Conservation (phyloP, 2,329 filamentous ascomycete genomes). For the Calonectria ilicicola region DNA sequence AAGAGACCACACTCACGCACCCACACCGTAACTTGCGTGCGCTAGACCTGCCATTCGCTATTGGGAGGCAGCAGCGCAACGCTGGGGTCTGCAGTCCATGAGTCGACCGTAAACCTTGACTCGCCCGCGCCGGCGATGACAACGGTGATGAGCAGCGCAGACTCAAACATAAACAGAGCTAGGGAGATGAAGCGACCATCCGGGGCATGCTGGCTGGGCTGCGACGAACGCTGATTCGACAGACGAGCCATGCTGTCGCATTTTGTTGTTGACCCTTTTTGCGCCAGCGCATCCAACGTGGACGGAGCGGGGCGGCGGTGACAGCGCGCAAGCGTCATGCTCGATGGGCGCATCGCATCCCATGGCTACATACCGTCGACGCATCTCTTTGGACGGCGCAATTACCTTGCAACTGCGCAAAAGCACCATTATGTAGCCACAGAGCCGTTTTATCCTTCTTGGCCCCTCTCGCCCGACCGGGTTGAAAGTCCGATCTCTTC, state of each 20-base stretch:
- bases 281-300: constrained; percentile 43
- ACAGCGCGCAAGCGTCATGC: constrained; percentile 47
- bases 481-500: constrained; percentile 15
- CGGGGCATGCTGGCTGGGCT: constrained; percentile 36
- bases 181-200: constrained; percentile 34
- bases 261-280: constrained; percentile 44
- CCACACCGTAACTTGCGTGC: constrained; percentile 42
- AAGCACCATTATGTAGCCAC: constrained; percentile 9
- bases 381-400: constrained; percentile 31
- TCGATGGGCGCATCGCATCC: constrained; percentile 43
- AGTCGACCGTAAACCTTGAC: constrained; percentile 27
- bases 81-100: constrained; percentile 13
- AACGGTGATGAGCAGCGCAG: constrained; percentile 9
- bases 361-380: constrained; percentile 36
- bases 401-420: constrained; percentile 27
- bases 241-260: constrained; percentile 40
- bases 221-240: constrained; percentile 41
- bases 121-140: constrained; percentile 13
- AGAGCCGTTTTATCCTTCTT: neutral
- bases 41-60: constrained; percentile 34
- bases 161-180: constrained; percentile 26
- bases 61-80: constrained; percentile 33
- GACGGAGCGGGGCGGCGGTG: constrained; percentile 43
- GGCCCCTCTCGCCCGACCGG: neutral
- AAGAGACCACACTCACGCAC: constrained; percentile 13